Base-by-base conservation (phyloP, 2,329 filamentous ascomycete species). In the Trichoderma semiorbis region DNA sequence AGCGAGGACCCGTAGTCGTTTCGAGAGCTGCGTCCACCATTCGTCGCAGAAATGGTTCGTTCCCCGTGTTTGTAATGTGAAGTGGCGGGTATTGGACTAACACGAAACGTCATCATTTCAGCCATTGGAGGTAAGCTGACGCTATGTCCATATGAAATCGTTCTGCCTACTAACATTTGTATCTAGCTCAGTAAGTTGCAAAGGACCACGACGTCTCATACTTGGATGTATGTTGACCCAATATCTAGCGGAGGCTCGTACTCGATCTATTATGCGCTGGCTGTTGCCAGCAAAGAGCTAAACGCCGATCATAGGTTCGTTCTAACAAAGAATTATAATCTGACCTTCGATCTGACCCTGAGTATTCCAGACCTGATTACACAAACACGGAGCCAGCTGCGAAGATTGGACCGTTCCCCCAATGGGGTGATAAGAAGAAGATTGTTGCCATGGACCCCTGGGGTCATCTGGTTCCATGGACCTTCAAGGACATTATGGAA, bases 391-490 rank as follows among this genome's bases (percentile, higher is more conserved):
- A 98, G 80, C 96, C 96, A 14, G 94, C 95, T n/a, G 93, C 90
- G 26, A 89, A 91, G 68, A 93, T 98, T 78, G 94, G 94, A 0
- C 94, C 93, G 8, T 97, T 97, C 77, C 91, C 93, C 8, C 90
- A 96, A 82, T 99, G 95, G 95, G 89, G 88, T 30, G 93, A 97
- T 79, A 89, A 88, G 78, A 94, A 93, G 81, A 98, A 98, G 85
- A 98, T 99, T 74, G 95, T 98, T 16, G 93, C 95, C 21, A 97
- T 99, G 94, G 96, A 98, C 79, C 95, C 95, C 0, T 93, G 92
- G 80, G 95, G 96, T 7, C 96, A 98, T 83, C 84, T 97, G 73
- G 89, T 92, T 10, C 93, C 93, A 10, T 95, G 92, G 91, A 83
- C 97, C 3, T 97, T 92, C 84, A 92, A 92, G 74, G 90, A 95